phyloP scores from a whole-genome alignment of 2,329 filamentous ascomycete species.

The Pseudofabraea citricarpa region DNA sequence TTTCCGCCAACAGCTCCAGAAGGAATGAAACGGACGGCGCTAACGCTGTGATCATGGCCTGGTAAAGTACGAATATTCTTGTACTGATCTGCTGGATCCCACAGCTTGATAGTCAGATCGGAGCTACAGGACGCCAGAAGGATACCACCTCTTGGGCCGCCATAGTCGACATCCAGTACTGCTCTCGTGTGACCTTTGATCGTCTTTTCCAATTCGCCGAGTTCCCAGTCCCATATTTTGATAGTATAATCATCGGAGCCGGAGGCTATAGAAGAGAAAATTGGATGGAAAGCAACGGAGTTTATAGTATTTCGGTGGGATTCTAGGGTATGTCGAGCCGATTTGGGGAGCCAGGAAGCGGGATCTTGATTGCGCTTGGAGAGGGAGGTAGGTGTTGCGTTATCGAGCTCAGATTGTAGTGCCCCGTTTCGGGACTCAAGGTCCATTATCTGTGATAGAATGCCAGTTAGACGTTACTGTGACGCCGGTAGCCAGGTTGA shows the following conservation, averaged over 20 bases:
- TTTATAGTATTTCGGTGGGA: conserved; percentile 78
- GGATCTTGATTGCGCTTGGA: conserved; percentile 77
- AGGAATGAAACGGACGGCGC: conserved; percentile 78
- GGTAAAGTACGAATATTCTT: conserved; percentile 86
- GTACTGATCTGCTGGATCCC: conserved; percentile 85
- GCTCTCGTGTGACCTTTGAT: conserved; percentile 85
- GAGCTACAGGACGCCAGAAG: conserved; percentile 63
- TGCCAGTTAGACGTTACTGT: not conserved
- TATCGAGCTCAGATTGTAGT: conserved; percentile 69
- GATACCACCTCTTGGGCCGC: conserved; percentile 71
- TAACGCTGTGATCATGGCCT: conserved; percentile 85
- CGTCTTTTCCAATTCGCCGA: conserved; percentile 80
- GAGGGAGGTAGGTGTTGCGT: conserved; percentile 67
- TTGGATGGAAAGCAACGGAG: conserved; percentile 82
- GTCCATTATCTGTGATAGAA: conserved; percentile 71
- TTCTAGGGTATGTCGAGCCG: conserved; percentile 71
- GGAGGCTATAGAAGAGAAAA: conserved; percentile 81
- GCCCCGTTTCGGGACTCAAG: conserved; percentile 67
- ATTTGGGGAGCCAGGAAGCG: conserved; percentile 72
- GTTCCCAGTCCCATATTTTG: conserved; percentile 93
- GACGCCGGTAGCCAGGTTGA: conserved; percentile 9
- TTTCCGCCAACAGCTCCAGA: conserved; percentile 79
- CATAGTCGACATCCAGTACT: conserved; percentile 82
- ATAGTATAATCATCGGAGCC: conserved; percentile 87
- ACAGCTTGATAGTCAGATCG: conserved; percentile 85